phyloP scores from a whole-genome alignment of 306 rosid genomes.

The Glycine tomentella region DNA sequence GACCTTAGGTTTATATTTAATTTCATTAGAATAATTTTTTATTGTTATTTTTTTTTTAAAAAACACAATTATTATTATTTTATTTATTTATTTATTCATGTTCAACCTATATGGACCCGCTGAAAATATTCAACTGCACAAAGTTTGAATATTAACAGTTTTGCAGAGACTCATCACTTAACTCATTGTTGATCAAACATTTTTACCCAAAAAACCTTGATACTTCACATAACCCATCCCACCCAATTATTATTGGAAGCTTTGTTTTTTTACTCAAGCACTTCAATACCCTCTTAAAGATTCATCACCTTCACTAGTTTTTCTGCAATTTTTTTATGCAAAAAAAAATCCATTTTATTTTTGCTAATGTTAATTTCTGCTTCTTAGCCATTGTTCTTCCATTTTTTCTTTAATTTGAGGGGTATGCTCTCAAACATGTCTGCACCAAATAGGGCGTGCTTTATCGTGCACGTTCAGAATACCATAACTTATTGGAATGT shows the following conservation, averaged over 20 bases:
- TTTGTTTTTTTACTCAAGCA: not conserved
- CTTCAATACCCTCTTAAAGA: not conserved
- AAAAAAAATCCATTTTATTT: too few relatives aligned
- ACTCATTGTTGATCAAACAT: not conserved
- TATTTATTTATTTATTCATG: not conserved
- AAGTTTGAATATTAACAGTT: slow-evolving; percentile 18
- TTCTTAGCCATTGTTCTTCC: too few relatives aligned
- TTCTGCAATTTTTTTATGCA: not conserved
- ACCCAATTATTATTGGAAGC: not conserved
- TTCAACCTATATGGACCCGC: slow-evolving; percentile 18
- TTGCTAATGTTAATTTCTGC: too few relatives aligned
- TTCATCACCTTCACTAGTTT: slow-evolving; percentile 7
- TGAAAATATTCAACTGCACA: slow-evolving; percentile 36
- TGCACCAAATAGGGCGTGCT: too few relatives aligned
- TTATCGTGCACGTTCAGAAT: too few relatives aligned
- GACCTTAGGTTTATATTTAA: too few relatives aligned
- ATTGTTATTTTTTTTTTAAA: too few relatives aligned
- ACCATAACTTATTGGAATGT: too few relatives aligned
- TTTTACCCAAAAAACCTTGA: slow-evolving; percentile 7
- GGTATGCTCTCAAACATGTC: too few relatives aligned
- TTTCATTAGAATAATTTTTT: too few relatives aligned
- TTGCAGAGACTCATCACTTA: slow-evolving; percentile 3
- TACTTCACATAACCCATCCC: not conserved
- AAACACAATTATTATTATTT: too few relatives aligned
- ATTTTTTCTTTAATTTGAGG: too few relatives aligned